phyloP scores from a whole-genome alignment of 371 early-diverging fungal species.

The Mucor mucedo region DNA sequence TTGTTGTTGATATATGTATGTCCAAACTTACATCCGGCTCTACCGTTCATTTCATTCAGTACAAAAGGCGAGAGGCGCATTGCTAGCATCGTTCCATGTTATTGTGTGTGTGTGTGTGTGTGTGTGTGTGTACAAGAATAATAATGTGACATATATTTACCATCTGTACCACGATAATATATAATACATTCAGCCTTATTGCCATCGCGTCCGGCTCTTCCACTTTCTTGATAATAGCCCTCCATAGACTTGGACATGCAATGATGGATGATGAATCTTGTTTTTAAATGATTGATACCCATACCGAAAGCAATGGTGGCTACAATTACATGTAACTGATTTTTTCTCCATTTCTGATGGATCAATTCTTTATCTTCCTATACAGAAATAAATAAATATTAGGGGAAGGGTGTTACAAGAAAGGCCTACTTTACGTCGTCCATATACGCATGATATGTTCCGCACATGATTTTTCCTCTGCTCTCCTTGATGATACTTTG shows the following conservation, averaged over 20 bases:
- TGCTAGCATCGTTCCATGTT: constrained; percentile 29
- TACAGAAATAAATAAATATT: not conserved
- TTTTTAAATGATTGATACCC: constrained; percentile 89
- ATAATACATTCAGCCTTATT: constrained; percentile 74
- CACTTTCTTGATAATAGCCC: constrained; percentile 94
- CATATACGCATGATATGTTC: constrained; percentile 86
- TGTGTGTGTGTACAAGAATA: not conserved
- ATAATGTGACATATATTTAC: constrained; percentile 22
- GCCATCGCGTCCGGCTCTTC: constrained; percentile 86
- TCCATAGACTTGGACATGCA: constrained; percentile 86
- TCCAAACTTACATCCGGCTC: constrained; percentile 51
- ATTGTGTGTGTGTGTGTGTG: not conserved
- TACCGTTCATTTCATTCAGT: constrained; percentile 68
- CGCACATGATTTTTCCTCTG: constrained; percentile 57
- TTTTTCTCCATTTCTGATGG: constrained; percentile 78
- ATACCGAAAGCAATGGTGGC: constrained; percentile 91
- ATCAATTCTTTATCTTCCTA: constrained; percentile 67
- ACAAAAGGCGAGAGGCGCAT: constrained; percentile 65
- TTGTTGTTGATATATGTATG: not conserved
- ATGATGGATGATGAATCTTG: constrained; percentile 88
- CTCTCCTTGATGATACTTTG: constrained; percentile 59
- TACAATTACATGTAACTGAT: constrained; percentile 74
- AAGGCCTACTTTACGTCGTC: constrained; percentile 47
- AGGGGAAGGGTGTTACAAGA: not conserved
- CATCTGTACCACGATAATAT: constrained; percentile 74